These are phyloP conservation scores for Stagonosporopsis rhizophila DNA, from an alignment of 2,329 filamentous ascomycete species.

Conservation along the genomic window DNA sequence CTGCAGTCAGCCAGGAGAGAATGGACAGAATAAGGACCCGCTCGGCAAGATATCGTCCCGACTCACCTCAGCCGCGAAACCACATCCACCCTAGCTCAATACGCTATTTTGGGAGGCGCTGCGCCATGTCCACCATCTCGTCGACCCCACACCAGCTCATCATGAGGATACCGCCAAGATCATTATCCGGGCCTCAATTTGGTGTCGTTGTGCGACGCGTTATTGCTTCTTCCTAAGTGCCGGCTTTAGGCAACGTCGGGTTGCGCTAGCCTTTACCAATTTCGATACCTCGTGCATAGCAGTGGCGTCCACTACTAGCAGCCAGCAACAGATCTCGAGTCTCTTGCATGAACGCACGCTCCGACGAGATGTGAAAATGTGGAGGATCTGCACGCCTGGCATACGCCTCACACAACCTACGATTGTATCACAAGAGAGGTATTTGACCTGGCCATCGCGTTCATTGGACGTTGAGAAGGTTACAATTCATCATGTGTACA, in stretches of 20 bases:
- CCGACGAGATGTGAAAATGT: not conserved
- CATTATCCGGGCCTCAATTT: not conserved
- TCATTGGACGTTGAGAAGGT: not conserved
- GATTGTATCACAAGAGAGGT: not conserved
- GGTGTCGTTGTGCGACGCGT: not conserved
- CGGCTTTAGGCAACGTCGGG: conserved; percentile 7
- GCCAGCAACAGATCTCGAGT: not conserved
- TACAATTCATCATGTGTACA: not conserved
- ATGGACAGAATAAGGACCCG: not conserved
- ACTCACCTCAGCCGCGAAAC: conserved; percentile 1
- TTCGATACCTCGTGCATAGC: conserved; percentile 1
- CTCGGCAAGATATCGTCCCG: conserved; percentile 7
- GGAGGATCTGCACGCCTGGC: conserved; percentile 19
- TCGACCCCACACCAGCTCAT: not conserved
- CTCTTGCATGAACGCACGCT: not conserved
- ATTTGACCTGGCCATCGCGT: not conserved
- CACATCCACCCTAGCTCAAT: not conserved
- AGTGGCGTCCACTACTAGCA: not conserved
- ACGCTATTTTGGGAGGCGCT: not conserved
- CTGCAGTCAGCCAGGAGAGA: not conserved
- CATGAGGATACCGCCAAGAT: not conserved
- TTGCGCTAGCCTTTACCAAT: not conserved
- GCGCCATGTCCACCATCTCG: not conserved
- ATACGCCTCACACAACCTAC: conserved; percentile 10
- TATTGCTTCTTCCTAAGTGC: conserved; percentile 2